Conservation (phyloP, 2,329 filamentous ascomycete species). For the Pestalotiopsis sp. region DNA sequence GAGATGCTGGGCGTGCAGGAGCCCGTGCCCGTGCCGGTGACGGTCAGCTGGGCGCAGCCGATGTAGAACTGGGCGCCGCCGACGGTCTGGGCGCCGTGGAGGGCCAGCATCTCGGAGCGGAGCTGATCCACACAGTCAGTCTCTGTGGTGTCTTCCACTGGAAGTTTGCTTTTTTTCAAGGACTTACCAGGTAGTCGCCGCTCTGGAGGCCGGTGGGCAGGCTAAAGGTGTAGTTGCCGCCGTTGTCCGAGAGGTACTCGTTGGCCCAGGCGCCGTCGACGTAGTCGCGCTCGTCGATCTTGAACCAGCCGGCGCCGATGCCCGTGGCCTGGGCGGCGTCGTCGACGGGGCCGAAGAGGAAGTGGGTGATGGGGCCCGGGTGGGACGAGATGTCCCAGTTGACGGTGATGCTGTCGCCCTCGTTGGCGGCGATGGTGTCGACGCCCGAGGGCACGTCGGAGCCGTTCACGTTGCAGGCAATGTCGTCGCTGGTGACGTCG, state of each 20-base stretch:
- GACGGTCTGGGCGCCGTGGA: slow-evolving; percentile 30
- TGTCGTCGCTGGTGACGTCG: slow-evolving; percentile 28
- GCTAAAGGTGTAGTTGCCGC: slow-evolving; percentile 27
- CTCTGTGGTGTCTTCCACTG: no score
- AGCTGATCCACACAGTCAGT: slow-evolving; percentile 20
- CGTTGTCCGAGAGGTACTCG: slow-evolving; percentile 22
- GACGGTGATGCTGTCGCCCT: slow-evolving; percentile 37
- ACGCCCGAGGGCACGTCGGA: slow-evolving; percentile 29
- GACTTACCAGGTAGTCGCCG: slow-evolving; percentile 34
- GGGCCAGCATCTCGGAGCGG: slow-evolving; percentile 37
- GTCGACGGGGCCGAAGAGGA: slow-evolving; percentile 39
- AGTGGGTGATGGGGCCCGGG: slow-evolving; percentile 39
- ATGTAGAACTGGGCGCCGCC: slow-evolving; percentile 37
- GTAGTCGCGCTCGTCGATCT: slow-evolving; percentile 29
- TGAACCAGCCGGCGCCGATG: slow-evolving; percentile 30
- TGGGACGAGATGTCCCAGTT: slow-evolving; percentile 40
- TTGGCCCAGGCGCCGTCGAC: slow-evolving; percentile 28
- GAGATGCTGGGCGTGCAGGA: slow-evolving; percentile 32
- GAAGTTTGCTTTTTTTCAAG: no score
- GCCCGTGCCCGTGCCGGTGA: slow-evolving; percentile 30
- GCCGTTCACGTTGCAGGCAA: slow-evolving; percentile 29
- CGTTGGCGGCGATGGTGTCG: slow-evolving; percentile 31
- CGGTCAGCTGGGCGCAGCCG: slow-evolving; percentile 34
- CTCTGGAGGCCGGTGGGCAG: slow-evolving; percentile 29
- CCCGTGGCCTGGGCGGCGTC: slow-evolving; percentile 71